Evolutionary conservation across 805 yeast genomes (phyloP).

Genomic region (Metschnikowia continentalis): DNA sequence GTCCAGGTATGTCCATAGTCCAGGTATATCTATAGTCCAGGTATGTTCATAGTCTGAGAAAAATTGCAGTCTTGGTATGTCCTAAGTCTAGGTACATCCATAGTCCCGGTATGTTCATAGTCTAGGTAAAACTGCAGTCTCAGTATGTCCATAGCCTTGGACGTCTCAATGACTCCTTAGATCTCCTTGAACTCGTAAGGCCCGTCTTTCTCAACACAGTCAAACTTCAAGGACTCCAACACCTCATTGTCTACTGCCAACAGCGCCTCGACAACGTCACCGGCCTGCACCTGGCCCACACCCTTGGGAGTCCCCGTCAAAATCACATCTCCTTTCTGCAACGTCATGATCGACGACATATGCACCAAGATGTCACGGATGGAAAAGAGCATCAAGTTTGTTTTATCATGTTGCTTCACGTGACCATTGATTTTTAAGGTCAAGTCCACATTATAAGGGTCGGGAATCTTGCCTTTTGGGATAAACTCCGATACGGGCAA

Average conservation of each 20-base stretch:
- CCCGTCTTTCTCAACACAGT: constrained; percentile 50
- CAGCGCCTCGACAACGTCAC: constrained; percentile 70
- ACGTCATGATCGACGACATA: constrained; percentile 85
- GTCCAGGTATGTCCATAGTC: too few relatives aligned
- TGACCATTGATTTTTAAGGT: constrained; percentile 67
- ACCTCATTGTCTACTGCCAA: constrained; percentile 52
- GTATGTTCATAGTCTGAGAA: too few relatives aligned
- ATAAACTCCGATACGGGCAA: constrained; percentile 79
- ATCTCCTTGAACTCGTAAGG: constrained; percentile 38
- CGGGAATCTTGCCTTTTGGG: constrained; percentile 59
- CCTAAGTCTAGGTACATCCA: too few relatives aligned
- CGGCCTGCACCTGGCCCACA: constrained; percentile 79
- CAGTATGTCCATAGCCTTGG: too few relatives aligned
- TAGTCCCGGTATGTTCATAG: too few relatives aligned
- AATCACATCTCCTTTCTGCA: constrained; percentile 85
- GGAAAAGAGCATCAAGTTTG: constrained; percentile 83
- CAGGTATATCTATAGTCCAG: too few relatives aligned
- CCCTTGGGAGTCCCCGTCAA: constrained; percentile 98
- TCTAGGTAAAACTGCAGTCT: too few relatives aligned
- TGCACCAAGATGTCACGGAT: constrained; percentile 75
- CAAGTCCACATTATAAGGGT: constrained; percentile 68
- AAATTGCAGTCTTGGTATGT: too few relatives aligned
- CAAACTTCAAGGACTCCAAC: constrained; percentile 47
- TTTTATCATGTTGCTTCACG: constrained; percentile 65
- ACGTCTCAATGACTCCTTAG: constrained; percentile 3